Base-by-base conservation (phyloP, 768 basidiomycete genomes). In the Mycena maculata region DNA sequence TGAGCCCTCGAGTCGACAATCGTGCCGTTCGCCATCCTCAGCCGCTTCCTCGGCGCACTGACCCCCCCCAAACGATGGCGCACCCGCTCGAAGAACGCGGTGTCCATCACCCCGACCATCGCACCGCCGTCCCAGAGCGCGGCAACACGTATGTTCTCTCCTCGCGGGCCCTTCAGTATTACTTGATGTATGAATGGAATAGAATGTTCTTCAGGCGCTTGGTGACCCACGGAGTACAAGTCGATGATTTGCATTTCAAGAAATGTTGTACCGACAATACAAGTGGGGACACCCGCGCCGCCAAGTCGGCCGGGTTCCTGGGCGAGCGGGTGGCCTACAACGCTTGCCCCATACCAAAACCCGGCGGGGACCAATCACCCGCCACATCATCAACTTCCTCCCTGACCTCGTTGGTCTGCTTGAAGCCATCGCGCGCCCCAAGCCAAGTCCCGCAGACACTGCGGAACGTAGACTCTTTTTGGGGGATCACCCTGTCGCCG, bases 21-120 rank as follows among this genome's bases (percentile, higher is more conserved):
- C 23, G 20, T 28, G 0, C 79, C 76, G 60, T 80, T 71, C 18
- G 79, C 80, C 79, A 81, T 78, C 4, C 74, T 36, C 4, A 81
- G 67, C 0, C 20, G 28, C 28, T 48, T 56, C 45, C 2, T 47
- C 23, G 45, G 11, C 23, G 45, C 8, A 12, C 8, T 8, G 23
- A 12, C 45, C 23, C 3, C 4, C 45, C 45, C 45, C 45, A 47
- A 22, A 3, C 42, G 42, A 4, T 6, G 7, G 8, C 7, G n/a
- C 20, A 7, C 22, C 42, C 3, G 7, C 42, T 4, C 8, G 42
- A 22, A 44, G n/a, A 44, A 44, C 42, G 20, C n/a, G 18, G 42
- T 44, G 42, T 22, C 20, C 4, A 44, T n/a, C 42, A n/a, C 42
- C 31, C 68, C 73, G 3, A 75, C 70, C 75, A 77, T 74, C 4